phyloP scores from a whole-genome alignment of 139 green algal genomes.

The Chloropicon primus region DNA sequence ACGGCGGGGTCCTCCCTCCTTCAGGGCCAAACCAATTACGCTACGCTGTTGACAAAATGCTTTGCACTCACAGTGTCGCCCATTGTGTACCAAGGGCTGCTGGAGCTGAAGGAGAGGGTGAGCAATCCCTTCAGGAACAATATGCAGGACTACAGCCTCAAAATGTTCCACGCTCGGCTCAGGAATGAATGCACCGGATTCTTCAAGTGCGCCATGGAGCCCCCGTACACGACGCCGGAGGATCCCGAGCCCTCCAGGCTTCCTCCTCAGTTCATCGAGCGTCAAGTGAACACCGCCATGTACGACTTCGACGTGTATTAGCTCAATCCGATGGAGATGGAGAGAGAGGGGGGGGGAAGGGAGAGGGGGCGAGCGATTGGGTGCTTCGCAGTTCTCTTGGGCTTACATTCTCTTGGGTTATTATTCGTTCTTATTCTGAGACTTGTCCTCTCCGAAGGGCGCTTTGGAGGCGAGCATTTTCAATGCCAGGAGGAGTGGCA shows the following conservation, averaged over 20 bases:
- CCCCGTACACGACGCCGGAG: not conserved
- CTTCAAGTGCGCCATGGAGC: not conserved
- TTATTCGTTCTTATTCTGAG: not conserved
- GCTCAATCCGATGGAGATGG: too few relatives aligned
- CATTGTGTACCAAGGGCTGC: slow-evolving; percentile 2
- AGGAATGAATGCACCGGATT: not conserved
- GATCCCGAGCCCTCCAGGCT: not conserved
- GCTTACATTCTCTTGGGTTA: too few relatives aligned
- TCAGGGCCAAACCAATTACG: slow-evolving; percentile 1
- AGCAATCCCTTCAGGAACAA: slow-evolving; percentile 1
- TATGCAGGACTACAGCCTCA: not conserved
- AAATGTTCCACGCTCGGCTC: slow-evolving; percentile 1
- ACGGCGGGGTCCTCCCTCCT: not conserved
- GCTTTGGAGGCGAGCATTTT: not conserved
- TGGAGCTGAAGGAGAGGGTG: slow-evolving; percentile 1
- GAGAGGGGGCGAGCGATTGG: too few relatives aligned
- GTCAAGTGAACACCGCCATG: not conserved
- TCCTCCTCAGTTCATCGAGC: not conserved
- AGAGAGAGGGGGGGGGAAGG: too few relatives aligned
- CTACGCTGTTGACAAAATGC: not conserved
- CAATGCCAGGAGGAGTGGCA: not conserved
- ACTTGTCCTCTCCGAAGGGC: not conserved
- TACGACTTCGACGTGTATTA: not conserved
- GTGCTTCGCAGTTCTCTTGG: too few relatives aligned
- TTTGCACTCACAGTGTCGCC: not conserved